Conservation (phyloP, 768 basidiomycete genomes). For the Phanerochaete carnosa region DNA sequence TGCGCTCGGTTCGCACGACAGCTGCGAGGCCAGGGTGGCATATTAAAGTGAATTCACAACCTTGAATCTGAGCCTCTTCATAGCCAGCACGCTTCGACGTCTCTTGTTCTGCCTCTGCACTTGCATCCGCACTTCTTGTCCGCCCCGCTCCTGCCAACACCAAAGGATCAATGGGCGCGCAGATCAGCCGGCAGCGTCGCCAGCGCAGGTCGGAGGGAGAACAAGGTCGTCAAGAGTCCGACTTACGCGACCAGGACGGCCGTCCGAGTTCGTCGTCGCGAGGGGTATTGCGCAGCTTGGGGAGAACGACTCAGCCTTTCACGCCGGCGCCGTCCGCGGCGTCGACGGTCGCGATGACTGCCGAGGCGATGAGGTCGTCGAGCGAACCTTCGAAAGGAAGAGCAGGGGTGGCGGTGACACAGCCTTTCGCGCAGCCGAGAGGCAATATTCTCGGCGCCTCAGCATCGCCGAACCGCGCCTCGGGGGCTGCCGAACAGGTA, state of each 20-base stretch:
- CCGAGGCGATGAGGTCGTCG: background rate
- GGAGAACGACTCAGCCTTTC: background rate
- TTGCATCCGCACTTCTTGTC: background rate
- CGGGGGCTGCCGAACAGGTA: background rate
- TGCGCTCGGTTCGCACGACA: background rate
- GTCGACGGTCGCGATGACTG: background rate
- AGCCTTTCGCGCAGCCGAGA: background rate
- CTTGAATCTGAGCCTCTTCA: too few relatives aligned
- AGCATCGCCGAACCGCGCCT: background rate
- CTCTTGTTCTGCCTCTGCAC: slow-evolving; percentile 5
- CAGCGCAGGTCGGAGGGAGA: slow-evolving; percentile 4
- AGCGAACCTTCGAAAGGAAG: background rate
- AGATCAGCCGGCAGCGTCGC: background rate
- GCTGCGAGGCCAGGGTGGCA: background rate
- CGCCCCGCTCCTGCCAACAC: background rate
- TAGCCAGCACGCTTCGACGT: background rate
- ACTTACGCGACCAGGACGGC: background rate
- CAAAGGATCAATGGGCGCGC: background rate
- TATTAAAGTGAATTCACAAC: background rate
- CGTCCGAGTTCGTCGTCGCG: background rate
- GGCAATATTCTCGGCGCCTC: background rate
- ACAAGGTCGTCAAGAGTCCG: background rate
- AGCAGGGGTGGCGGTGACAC: background rate
- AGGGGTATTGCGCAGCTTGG: background rate
- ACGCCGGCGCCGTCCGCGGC: background rate